Base-by-base conservation (phyloP, 345 rosid species). In the Populus davidiana region DNA sequence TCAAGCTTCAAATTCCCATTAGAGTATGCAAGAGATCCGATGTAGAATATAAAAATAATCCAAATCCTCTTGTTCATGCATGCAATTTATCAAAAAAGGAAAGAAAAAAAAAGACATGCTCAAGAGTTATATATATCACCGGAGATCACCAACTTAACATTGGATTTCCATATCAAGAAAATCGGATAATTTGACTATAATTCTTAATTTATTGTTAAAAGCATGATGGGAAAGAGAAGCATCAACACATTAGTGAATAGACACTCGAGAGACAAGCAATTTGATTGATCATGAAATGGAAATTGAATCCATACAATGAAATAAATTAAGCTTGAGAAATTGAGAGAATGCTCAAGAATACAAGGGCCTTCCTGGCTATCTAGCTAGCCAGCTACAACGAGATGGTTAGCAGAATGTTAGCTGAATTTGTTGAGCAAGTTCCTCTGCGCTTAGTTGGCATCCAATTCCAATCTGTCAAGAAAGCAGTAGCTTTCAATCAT, bases 371-470 rank as follows among this genome's bases (percentile, higher is more conserved):
- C 65, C 36, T 71, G 49, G 54, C 69, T 33, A 29, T 9, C 12
- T 41, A 41, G 44, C 13, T 43, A 72, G 12, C 65, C 13, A 50
- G 41, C 9, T 66, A 68, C 54, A 43, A 66, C 33, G 29, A n/a
- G 68, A 3, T 23, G 0, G 33, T 77, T 81, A 83, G 90, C 87
- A 81, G 89, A 96, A 96, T 61, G 98, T 94, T 81, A 86, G 92
- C 82, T 90, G 98, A 77, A 96, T 88, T 79, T 88, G 95, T 47
- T 92, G 92, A 44, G 96, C 99, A 56, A 96, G 87, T 80, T 96
- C 99, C 74, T 94, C 98, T 0, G 97, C 98, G 75, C 98, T 94
- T 16, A 96, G 94, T 86, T 82, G 97, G 85, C 99, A 96, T 85
- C 92, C 97, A 78, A 92, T 87, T 86, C 99, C 99, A 83, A 96